Evolutionary conservation across 306 rosid species (phyloP).

Genomic region (Quercus parvula): DNA sequence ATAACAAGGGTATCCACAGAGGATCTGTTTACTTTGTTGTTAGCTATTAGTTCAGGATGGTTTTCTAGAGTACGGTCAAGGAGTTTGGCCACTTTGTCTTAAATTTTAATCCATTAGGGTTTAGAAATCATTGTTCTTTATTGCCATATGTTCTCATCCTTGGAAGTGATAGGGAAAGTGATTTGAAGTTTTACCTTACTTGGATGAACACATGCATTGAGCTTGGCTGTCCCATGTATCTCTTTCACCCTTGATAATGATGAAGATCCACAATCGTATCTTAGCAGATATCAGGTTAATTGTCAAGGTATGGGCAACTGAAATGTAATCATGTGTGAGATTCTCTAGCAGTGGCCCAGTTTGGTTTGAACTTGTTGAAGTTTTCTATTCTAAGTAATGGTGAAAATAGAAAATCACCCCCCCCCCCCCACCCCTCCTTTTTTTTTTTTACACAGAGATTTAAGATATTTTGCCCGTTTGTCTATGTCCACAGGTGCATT

Average conservation of each 20-base stretch:
- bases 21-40: conserved; percentile 38
- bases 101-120: conserved; percentile 28
- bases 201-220: conserved; percentile 22
- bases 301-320: conserved; percentile 16
- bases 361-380: too few relatives aligned
- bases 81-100: conserved; percentile 21
- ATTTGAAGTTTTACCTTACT: conserved; percentile 33
- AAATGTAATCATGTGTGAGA: conserved; percentile 23
- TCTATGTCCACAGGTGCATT: too few relatives aligned
- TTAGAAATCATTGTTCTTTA: conserved; percentile 29
- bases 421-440: too few relatives aligned
- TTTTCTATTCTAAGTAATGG: too few relatives aligned
- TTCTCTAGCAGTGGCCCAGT: not conserved
- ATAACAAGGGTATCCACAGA: conserved; percentile 21
- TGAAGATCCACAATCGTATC: conserved; percentile 13
- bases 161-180: conserved; percentile 23
- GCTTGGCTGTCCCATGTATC: conserved; percentile 20
- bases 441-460: too few relatives aligned
- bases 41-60: conserved; percentile 29
- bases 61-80: conserved; percentile 8
- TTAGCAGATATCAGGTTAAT: conserved; percentile 15
- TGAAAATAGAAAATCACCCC: too few relatives aligned
- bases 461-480: too few relatives aligned
- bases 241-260: not conserved
- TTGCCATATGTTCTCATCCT: conserved; percentile 17